Base-by-base conservation (phyloP, 164 flowering plant species). In the Chloranthus sessilifolius region DNA sequence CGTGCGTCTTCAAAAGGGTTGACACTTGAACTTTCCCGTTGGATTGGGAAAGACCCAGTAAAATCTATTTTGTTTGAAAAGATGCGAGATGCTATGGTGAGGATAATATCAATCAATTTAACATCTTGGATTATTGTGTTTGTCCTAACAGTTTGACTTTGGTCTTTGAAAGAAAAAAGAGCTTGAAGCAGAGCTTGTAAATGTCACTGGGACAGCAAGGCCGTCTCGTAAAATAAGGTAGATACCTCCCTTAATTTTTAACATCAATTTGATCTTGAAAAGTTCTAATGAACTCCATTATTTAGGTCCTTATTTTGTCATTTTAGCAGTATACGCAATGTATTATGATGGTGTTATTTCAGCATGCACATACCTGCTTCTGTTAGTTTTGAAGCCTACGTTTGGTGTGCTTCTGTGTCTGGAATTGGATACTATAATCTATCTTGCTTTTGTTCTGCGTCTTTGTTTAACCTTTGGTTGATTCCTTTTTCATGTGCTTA, bases 21-120 rank as follows among this genome's bases (percentile, higher is more conserved):
- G 71, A 94, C 99, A 9, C 82, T 94, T 41, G 99, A 94, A 74
- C 88, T 94, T 58, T 94, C 96, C 54, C 99, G 99, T 35, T 94
- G 99, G 99, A 89, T 89, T 60, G 97, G 99, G 20, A 94, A 94
- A 65, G 99, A 94, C 25, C 79, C 95, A 25, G 96, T 94, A 14
- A 94, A 89, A 53, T 79, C 96, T 22, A 89, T 89, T 33, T 70
- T 94, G 61, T 80, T 94, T 70, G 99, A 94, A 73, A 94, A 94
- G 51, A 94, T 94, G 99, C 58, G 99, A 43, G 99, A 94, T 74
- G 83, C 97, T 19, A 94, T 94, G 99, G 99, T 94, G 66, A 42
- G 68, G 21, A 33, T 17, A n/a, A 19, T 39, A 19, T 30, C 7
- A n/a, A 29, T 29, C 37, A 47, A 1, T 47, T 31, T 42, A 3